Evolutionary conservation across 225 moss, liverwort and hornwort species (phyloP), one percentile per base, ranked within the genome.

Genomic region (Climacium dendroides): DNA sequence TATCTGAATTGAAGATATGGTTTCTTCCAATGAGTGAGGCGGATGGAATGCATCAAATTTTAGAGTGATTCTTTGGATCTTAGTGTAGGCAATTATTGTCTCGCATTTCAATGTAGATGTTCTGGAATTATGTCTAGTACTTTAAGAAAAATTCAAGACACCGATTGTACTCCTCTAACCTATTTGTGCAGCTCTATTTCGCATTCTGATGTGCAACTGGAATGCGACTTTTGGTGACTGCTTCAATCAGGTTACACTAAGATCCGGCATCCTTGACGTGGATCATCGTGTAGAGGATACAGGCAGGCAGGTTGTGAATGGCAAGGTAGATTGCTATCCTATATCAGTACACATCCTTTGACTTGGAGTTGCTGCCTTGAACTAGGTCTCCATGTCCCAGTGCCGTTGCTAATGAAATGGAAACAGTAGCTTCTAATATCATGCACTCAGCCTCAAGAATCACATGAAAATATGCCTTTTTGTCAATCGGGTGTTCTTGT

Each of bases 281-380:
- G 94, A 95, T 90, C 93, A 94, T 89, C 95, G 93, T 88, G 87
- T 95, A 17, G 95, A 95, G 67, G 95, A 95, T 85, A 95, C 94
- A 63, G 94, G 95, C 62, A 94, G 95, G 85, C 93, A 94, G 86
- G 88, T 93, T 88, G 94, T 95, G 63, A 93, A 95, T 85, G 94
- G 91, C 86, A 95, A 95, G 93, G 95, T 94, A 93, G 71, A 78
- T 57, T 87, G 76, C 84, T 73, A 70, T 57, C 84, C 67, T 86
- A 79, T 28, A 58, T 87, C 34, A 70, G 41, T 66, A 29, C 22
- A 29, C 82, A 64, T 80, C 71, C 43, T 84, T 86, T 35, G 79
- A 74, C 71, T 79, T 86, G 65, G 50, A 88, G 78, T 74, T 84
- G 61, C 67, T 84, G 60, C 13, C 2, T 85, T 83, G 88, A 53